Evolutionary conservation across 1,284 basidiomycete genomes (phyloP), one percentile per base, ranked within the genome.

Genomic region (Xerocomus minutiporus): DNA sequence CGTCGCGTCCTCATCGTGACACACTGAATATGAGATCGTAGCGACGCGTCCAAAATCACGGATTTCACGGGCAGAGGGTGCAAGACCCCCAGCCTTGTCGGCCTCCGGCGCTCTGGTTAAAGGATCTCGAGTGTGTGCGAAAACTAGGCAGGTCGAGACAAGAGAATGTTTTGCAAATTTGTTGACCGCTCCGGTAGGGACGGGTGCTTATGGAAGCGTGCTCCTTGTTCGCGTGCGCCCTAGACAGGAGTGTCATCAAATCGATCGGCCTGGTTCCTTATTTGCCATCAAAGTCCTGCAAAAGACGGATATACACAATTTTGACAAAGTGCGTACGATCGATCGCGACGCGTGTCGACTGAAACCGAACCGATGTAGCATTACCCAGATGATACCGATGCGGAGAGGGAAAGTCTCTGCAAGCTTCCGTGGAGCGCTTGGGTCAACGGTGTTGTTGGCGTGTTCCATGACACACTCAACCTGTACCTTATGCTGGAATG

Each of bases 361-460:
- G 41, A 55, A 5, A 48, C 50, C 51, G 25, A 15, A 51, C 41
- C 48, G 3, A 32, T 7, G 23, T 32, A 65, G 65, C 40, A 61
- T 61, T 50, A 52, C 38, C 55, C 59, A 34, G 56, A 62, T 4
- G 57, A 67, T 23, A 68, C 67, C 32, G 66, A 79, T 48, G 50
- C 57, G 6, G 81, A 83, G 65, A 71, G 75, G 32, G 59, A 61
- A 8, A 56, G 59, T 5, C 71, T 82, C 12, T 57, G 61, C 25
- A 53, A 57, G 34, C 66, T 82, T 13, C 71, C 73, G 4, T 83
- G 81, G 82, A 76, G 71, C 47, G 75, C 81, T 0, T 82, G 79
- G 66, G 57, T 81, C 39, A 65, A 68, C 12, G 76, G 76, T 4
- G 59, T 79, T 5, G 53, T 81, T 28, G 66, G 72, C 48, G 66